A percentile compares a stretch with the other conserved stretches of the same genome.
These are phyloP conservation scores for Alternaria panax DNA, from an alignment of 2,329 filamentous ascomycete species.

Conservation along the genomic window DNA sequence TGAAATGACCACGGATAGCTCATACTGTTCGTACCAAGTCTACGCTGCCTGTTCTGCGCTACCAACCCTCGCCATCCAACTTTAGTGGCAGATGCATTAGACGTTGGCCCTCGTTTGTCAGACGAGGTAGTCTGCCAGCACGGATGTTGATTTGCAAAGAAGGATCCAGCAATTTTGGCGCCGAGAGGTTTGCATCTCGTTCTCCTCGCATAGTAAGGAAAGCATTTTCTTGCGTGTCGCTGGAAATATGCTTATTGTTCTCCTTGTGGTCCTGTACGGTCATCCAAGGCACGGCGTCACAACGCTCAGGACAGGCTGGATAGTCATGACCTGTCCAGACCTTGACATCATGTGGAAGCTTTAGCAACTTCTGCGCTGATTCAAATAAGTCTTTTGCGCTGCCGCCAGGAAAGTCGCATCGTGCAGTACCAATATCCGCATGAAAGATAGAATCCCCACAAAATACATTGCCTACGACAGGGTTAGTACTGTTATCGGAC, in stretches of 20 bases:
- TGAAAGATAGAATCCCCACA: conserved; percentile 49
- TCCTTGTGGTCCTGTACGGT: conserved; percentile 47
- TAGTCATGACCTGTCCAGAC: conserved; percentile 51
- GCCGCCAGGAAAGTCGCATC: conserved; percentile 48
- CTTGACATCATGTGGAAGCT: conserved; percentile 36
- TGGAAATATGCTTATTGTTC: conserved; percentile 47
- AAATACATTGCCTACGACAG: conserved; percentile 41
- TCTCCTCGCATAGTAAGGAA: conserved; percentile 45
- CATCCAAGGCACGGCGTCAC: conserved; percentile 38
- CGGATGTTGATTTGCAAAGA: conserved; percentile 53
- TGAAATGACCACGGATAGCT: no score
- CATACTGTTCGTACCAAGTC: no score
- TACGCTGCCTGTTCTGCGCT: no score
- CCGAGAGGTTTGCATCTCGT: conserved; percentile 40
- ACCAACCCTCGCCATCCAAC: conserved; percentile 4
- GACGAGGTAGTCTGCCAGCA: conserved; percentile 44
- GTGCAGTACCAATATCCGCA: conserved; percentile 44
- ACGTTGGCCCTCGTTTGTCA: conserved; percentile 6
- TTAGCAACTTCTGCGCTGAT: conserved; percentile 38
- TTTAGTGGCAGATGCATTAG: conserved; percentile 17
- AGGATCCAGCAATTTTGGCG: conserved; percentile 48
- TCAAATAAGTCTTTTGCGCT: conserved; percentile 35
- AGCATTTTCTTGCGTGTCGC: conserved; percentile 33
- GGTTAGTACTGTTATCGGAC: not conserved
- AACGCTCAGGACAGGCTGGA: conserved; percentile 27